phyloP scores from a whole-genome alignment of 768 basidiomycete genomes.

The Hygrophorus russula region DNA sequence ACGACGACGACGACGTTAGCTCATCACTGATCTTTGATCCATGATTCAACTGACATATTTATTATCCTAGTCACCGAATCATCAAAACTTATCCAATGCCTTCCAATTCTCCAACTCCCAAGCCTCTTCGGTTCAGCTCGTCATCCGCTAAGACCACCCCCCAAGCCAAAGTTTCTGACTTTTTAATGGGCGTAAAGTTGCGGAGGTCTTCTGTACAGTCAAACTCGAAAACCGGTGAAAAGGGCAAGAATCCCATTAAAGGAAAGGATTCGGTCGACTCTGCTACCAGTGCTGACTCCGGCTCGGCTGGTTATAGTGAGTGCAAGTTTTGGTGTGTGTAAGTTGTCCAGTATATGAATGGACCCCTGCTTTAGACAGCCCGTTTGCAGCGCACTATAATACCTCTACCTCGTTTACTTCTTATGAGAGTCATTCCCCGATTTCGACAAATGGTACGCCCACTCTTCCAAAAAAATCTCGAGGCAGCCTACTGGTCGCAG shows the following conservation, averaged over 20 bases:
- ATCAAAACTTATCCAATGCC: no score
- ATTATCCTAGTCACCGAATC: no score
- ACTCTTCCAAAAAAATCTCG: constrained; percentile 21
- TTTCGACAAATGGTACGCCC: constrained; percentile 11
- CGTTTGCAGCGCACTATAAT: constrained; percentile 15
- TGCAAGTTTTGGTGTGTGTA: background rate
- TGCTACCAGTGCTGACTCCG: constrained; percentile 11
- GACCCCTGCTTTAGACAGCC: constrained; percentile 4
- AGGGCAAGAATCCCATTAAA: constrained; percentile 21
- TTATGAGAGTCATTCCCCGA: constrained; percentile 11
- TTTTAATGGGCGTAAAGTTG: constrained; percentile 11
- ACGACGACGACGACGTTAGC: no score
- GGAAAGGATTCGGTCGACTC: constrained; percentile 10
- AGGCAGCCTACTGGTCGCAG: constrained; percentile 38
- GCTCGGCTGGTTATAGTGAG: constrained; percentile 13
- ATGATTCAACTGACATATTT: no score
- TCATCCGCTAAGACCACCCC: constrained; percentile 9
- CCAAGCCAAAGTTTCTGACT: constrained; percentile 5
- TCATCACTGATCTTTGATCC: no score
- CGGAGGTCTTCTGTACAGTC: constrained; percentile 15
- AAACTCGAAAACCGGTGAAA: constrained; percentile 10
- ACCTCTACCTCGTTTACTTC: constrained; percentile 11
- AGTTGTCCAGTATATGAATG: background rate
- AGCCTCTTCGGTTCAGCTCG: constrained; percentile 11
- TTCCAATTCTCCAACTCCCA: constrained; percentile 14